Percentiles rank a stretch among this genome's conserved stretches.
These are phyloP conservation scores for Lachnellula occidentalis DNA, from an alignment of 2,329 filamentous ascomycete genomes.

Conservation along the genomic window DNA sequence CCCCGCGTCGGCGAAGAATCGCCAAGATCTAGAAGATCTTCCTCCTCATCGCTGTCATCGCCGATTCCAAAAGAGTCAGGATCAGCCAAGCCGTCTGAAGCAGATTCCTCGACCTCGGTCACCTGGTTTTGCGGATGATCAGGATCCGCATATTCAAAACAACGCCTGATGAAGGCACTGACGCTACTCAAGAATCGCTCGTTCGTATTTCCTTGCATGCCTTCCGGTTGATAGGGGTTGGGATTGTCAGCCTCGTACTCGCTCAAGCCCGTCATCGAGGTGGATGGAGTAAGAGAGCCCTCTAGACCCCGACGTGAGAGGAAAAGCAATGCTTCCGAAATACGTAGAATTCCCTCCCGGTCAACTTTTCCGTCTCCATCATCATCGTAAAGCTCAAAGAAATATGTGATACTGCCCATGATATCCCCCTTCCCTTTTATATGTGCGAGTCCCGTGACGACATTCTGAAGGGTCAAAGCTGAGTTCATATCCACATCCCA, in stretches of 20 bases:
- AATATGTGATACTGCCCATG: slow-evolving; percentile 96
- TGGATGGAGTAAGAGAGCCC: slow-evolving; percentile 62
- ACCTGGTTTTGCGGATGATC: slow-evolving; percentile 64
- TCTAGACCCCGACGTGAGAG: slow-evolving; percentile 84
- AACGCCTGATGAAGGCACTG: slow-evolving; percentile 90
- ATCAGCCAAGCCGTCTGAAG: slow-evolving; percentile 26
- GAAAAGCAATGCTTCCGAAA: slow-evolving; percentile 91
- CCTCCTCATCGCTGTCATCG: slow-evolving; percentile 58
- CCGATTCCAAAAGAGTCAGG: slow-evolving; percentile 67
- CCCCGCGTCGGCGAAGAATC: slow-evolving; percentile 37
- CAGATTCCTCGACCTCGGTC: slow-evolving; percentile 29
- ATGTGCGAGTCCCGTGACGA: slow-evolving; percentile 82
- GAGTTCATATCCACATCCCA: slow-evolving; percentile 79
- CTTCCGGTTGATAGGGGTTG: slow-evolving; percentile 29
- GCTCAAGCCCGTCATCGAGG: slow-evolving; percentile 50
- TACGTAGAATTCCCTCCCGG: slow-evolving; percentile 87
- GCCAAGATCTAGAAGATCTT: slow-evolving; percentile 58
- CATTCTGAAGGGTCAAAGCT: slow-evolving; percentile 81
- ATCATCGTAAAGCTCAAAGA: slow-evolving; percentile 96
- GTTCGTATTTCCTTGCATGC: slow-evolving; percentile 57
- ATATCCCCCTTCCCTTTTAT: slow-evolving; percentile 94
- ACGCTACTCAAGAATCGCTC: slow-evolving; percentile 90
- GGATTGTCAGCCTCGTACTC: slow-evolving; percentile 35
- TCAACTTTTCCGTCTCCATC: slow-evolving; percentile 87
- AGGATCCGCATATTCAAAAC: slow-evolving; percentile 97